Conservation (phyloP, 495 filamentous ascomycete species). For the Lasiosphaeriaceae sp. region DNA sequence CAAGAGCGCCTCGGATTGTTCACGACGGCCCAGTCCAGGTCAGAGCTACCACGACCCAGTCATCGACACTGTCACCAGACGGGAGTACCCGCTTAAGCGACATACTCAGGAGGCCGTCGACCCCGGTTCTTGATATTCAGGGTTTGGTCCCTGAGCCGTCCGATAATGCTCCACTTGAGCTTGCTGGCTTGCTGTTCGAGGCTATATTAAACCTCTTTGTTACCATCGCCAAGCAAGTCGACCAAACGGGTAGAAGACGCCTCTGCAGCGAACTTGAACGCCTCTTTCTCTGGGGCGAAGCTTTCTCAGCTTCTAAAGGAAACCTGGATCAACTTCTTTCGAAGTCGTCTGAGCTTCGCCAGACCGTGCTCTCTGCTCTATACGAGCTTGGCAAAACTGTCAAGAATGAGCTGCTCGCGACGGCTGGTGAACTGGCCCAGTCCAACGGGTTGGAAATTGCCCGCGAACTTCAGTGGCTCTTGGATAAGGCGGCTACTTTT, state of each 20-base stretch:
- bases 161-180: too few relatives aligned
- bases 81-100: too few relatives aligned
- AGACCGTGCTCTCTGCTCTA: neutral
- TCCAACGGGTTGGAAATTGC: neutral
- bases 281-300: conserved; percentile 3
- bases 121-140: too few relatives aligned
- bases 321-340: conserved; percentile 1
- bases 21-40: too few relatives aligned
- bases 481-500: neutral
- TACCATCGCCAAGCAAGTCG: too few relatives aligned
- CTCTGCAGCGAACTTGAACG: conserved; percentile 2
- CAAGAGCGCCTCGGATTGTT: too few relatives aligned
- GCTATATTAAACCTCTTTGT: neutral
- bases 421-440: neutral
- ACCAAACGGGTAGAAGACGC: too few relatives aligned
- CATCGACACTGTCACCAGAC: too few relatives aligned
- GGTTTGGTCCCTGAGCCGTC: too few relatives aligned
- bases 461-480: neutral
- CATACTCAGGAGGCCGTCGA: too few relatives aligned
- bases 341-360: neutral
- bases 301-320: neutral
- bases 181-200: too few relatives aligned
- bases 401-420: neutral
- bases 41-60: too few relatives aligned
- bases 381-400: neutral